phyloP scores from a whole-genome alignment of 306 rosid species.

The Morella rubra region DNA sequence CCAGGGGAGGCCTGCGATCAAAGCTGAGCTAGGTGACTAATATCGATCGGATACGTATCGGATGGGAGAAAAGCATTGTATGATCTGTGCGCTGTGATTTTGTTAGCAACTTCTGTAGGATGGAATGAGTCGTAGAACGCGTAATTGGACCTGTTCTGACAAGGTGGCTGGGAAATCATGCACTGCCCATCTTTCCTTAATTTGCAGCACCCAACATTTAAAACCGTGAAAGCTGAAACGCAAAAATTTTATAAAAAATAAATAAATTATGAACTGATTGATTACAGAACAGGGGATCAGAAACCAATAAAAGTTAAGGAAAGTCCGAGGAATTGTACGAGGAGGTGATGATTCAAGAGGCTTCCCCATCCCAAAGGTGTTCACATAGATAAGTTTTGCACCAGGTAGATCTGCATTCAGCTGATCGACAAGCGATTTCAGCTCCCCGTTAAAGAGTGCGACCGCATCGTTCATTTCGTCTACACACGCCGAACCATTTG shows the following conservation, averaged over 20 bases:
- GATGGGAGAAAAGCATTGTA: constrained; percentile 18
- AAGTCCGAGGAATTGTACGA: constrained; percentile 15
- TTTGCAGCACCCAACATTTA: constrained; percentile 27
- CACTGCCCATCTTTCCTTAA: constrained; percentile 29
- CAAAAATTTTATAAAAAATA: background rate
- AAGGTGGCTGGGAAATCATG: constrained; percentile 19
- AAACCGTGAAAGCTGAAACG: constrained; percentile 23
- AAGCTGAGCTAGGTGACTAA: constrained; percentile 26
- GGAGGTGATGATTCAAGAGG: background rate
- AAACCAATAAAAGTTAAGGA: background rate
- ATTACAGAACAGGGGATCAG: too few species aligned
- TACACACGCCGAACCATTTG: constrained; percentile 46
- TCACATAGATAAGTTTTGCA: constrained; percentile 41
- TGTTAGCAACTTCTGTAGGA: constrained; percentile 32
- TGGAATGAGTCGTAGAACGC: constrained; percentile 44
- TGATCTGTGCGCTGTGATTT: constrained; percentile 7
- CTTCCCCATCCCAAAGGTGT: background rate
- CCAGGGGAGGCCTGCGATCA: too few species aligned
- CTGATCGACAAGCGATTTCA: constrained; percentile 32
- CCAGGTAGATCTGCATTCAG: constrained; percentile 32
- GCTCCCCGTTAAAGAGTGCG: constrained; percentile 38
- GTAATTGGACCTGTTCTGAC: constrained; percentile 7
- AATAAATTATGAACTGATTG: too few species aligned
- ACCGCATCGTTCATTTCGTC: constrained; percentile 28
- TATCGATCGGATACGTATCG: constrained; percentile 34